phyloP scores from a whole-genome alignment of 345 rosid species.

The Streptanthus diversifolius region DNA sequence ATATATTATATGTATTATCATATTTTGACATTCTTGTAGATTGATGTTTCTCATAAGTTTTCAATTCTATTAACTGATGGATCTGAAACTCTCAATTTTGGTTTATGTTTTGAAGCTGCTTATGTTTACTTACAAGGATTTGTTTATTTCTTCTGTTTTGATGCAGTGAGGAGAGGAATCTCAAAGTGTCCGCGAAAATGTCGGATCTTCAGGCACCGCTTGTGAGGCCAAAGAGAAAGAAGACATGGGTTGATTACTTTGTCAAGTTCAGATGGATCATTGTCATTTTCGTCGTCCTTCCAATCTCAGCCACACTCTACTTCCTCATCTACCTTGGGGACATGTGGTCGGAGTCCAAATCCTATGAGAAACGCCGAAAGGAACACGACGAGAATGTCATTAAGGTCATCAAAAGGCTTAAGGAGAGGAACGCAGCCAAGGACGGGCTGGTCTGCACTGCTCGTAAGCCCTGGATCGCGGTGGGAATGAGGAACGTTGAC shows the following conservation, averaged over 20 bases:
- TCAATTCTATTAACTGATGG: not conserved
- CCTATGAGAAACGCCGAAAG: conserved; percentile 76
- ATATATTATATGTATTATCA: not conserved
- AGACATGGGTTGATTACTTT: conserved; percentile 76
- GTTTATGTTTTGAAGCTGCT: not conserved
- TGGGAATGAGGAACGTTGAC: conserved; percentile 99
- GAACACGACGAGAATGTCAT: conserved; percentile 88
- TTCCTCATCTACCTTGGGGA: conserved; percentile 94
- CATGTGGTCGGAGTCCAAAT: conserved; percentile 80
- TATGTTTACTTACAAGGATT: conserved; percentile 1
- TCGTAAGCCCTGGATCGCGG: conserved; percentile 98
- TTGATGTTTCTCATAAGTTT: not conserved
- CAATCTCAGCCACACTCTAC: conserved; percentile 71
- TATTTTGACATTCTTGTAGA: not conserved
- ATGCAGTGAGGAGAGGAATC: conserved; percentile 35
- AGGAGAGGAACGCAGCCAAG: conserved; percentile 69
- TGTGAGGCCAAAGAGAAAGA: conserved; percentile 83
- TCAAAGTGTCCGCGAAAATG: conserved; percentile 39
- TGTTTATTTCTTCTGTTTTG: not conserved
- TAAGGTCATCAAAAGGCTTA: conserved; percentile 83
- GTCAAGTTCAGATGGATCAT: conserved; percentile 87
- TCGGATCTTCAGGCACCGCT: conserved; percentile 77
- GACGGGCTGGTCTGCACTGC: conserved; percentile 99
- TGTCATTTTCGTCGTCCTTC: conserved; percentile 90
- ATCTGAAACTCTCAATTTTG: conserved; percentile 11